A percentile compares a stretch with the other conserved stretches of the same genome.
These are phyloP conservation scores for Calonectria leucothoes DNA, from an alignment of 2,329 filamentous ascomycete genomes.

Conservation along the genomic window DNA sequence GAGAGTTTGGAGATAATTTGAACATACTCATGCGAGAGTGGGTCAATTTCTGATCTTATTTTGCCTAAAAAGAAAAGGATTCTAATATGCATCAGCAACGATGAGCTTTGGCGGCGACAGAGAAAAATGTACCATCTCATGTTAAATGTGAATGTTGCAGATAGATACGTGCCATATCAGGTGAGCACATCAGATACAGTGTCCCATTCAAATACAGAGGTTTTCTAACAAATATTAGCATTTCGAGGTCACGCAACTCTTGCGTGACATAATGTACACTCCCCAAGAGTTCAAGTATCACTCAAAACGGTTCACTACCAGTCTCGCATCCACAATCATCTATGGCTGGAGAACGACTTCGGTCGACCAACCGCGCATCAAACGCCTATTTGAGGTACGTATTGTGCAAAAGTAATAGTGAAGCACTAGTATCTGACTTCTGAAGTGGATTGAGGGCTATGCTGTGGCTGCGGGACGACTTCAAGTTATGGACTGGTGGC, in stretches of 20 bases:
- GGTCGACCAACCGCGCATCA: neutral
- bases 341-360: constrained; percentile 18
- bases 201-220: neutral
- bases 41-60: neutral
- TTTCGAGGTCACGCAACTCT: constrained; percentile 8
- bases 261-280: neutral
- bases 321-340: constrained; percentile 14
- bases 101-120: constrained; percentile 15
- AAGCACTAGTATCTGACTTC: neutral
- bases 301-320: constrained; percentile 1
- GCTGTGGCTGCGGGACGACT: constrained; percentile 6
- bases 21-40: constrained; percentile 15
- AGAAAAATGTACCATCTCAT: constrained; percentile 16
- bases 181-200: neutral
- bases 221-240: neutral
- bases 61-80: neutral
- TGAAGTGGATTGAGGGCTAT: constrained; percentile 13
- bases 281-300: constrained; percentile 3
- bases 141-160: constrained; percentile 10
- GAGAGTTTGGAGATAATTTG: constrained; percentile 12
- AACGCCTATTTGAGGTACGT: constrained; percentile 3
- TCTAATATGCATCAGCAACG: neutral
- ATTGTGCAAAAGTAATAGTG: neutral
- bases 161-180: constrained; percentile 14
- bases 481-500: constrained; percentile 19